Evolutionary conservation across 495 filamentous ascomycete genomes (phyloP).

Genomic region (Coniosporium apollinis): DNA sequence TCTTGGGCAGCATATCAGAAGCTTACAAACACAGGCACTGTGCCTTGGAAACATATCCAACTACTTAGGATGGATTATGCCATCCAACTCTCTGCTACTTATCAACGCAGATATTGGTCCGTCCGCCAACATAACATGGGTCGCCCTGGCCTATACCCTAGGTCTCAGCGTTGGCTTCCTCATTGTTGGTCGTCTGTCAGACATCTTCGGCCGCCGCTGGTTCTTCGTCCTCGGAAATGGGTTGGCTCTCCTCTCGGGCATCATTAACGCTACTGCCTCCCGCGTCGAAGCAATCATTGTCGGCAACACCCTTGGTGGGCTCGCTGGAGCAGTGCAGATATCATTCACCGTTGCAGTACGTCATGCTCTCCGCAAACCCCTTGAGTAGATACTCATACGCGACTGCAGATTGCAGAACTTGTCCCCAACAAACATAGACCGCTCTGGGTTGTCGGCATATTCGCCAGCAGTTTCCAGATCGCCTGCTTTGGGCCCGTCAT

Average conservation of each 20-base stretch:
- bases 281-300: conserved; percentile 17
- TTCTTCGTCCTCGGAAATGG: conserved; percentile 15
- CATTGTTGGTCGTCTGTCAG: conserved; percentile 17
- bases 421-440: conserved; percentile 20
- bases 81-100: background rate
- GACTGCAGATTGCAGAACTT: conserved; percentile 17
- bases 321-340: conserved; percentile 21
- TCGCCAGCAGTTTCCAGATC: conserved; percentile 13
- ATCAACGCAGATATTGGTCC: conserved; percentile 12
- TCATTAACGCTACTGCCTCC: conserved; percentile 16
- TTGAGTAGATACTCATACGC: too few species aligned
- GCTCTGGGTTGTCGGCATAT: conserved; percentile 10
- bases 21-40: background rate
- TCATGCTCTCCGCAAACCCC: too few species aligned
- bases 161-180: conserved; percentile 15
- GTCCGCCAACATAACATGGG: conserved; percentile 12
- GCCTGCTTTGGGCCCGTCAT: conserved; percentile 20
- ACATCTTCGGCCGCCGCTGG: conserved; percentile 21
- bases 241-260: conserved; percentile 13
- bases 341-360: conserved; percentile 21
- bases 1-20: background rate
- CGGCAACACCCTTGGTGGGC: conserved; percentile 15
- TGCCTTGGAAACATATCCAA: conserved; percentile 7
- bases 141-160: conserved; percentile 16
- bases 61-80: conserved; percentile 5